Evolutionary conservation across 2,329 filamentous ascomycete species (phyloP).

Genomic region (Colletotrichum tabaci): DNA sequence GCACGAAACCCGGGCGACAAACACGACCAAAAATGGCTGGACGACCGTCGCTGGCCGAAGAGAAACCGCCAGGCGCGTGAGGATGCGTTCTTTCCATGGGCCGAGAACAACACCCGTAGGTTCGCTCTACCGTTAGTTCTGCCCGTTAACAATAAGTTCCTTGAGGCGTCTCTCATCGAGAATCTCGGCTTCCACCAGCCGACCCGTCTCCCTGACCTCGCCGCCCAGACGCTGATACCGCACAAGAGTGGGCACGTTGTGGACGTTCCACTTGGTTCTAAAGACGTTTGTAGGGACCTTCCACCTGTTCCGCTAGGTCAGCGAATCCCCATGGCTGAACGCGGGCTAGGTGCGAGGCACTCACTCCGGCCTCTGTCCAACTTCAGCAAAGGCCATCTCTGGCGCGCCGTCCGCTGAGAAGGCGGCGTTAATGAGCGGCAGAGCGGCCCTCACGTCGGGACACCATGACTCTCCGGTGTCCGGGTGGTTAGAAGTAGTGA

Average conservation of each 20-base stretch:
- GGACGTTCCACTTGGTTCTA: conserved; percentile 53
- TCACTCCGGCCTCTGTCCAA: conserved; percentile 54
- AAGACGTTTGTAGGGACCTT: conserved; percentile 51
- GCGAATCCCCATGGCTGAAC: neutral
- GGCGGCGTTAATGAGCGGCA: conserved; percentile 50
- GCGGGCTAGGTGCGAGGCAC: conserved; percentile 28
- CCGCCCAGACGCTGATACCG: conserved; percentile 52
- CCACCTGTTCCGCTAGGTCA: conserved; percentile 50
- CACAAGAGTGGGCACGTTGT: conserved; percentile 53
- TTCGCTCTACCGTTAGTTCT: neutral
- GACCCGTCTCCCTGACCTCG: conserved; percentile 49
- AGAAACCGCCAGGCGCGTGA: neutral
- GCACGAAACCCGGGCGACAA: neutral
- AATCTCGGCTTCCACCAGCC: conserved; percentile 45
- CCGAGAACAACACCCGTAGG: too few species aligned
- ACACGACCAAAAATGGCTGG: too few species aligned
- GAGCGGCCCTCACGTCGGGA: conserved; percentile 55
- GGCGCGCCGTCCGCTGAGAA: conserved; percentile 49
- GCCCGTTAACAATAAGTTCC: conserved; percentile 43
- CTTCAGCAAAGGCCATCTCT: conserved; percentile 49
- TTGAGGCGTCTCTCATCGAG: conserved; percentile 47
- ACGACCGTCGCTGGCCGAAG: neutral
- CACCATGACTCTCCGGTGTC: conserved; percentile 56
- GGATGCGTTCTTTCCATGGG: neutral
- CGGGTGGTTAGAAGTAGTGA: conserved; percentile 54